These are phyloP conservation scores for Puccinellia tenuiflora DNA, from an alignment of 176 grass and related monocot genomes.

Conservation along the genomic window DNA sequence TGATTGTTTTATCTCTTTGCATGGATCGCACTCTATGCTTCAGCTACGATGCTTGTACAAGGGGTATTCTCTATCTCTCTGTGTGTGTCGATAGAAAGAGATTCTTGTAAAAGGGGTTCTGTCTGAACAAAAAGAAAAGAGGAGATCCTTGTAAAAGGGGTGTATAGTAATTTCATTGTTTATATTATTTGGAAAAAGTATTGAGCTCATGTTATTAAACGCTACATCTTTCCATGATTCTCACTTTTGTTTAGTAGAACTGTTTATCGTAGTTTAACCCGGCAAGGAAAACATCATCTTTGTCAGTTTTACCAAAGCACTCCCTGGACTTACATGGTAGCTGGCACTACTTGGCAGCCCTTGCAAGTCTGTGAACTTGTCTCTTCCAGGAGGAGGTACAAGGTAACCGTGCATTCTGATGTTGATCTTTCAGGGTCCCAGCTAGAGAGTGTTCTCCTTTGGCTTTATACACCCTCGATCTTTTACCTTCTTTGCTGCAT, in stretches of 20 bases:
- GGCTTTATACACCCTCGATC: background rate
- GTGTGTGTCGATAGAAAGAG: background rate
- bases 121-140: background rate
- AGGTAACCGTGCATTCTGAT: conserved; percentile 15
- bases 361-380: conserved; percentile 17
- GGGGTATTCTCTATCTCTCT: background rate
- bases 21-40: conserved; percentile 19
- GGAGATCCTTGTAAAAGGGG: background rate
- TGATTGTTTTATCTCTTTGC: conserved; percentile 6
- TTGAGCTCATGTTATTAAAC: background rate
- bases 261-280: background rate
- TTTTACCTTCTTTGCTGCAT: background rate
- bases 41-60: conserved; percentile 16
- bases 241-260: background rate
- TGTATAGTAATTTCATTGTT: background rate
- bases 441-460: conserved; percentile 38
- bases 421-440: conserved; percentile 17
- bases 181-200: background rate
- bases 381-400: no score
- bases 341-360: background rate
- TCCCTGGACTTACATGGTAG: background rate
- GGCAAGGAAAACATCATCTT: conserved; percentile 1
- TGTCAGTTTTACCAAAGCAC: background rate
- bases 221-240: background rate
- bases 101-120: background rate